Conservation (phyloP, 179 eudicot species). For the Spinacia oleracea region DNA sequence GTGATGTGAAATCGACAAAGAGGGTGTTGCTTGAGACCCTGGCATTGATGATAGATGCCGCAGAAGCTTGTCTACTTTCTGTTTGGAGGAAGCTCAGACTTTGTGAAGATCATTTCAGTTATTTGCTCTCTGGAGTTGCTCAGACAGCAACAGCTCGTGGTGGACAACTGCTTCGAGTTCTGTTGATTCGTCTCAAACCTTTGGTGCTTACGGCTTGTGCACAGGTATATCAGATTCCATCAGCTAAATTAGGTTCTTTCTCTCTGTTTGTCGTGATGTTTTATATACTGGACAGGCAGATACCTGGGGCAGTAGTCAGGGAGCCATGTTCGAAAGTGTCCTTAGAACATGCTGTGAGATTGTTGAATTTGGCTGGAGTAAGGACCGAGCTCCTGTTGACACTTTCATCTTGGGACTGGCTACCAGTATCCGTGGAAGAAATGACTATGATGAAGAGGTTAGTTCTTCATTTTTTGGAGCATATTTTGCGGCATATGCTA, state of each 20-base stretch:
- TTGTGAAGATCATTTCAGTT: constrained; percentile 88
- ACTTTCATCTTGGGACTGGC: constrained; percentile 91
- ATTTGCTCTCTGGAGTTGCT: constrained; percentile 78
- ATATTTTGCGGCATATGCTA: background rate
- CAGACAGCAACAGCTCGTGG: constrained; percentile 78
- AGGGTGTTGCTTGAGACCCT: constrained; percentile 69
- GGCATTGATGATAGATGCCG: constrained; percentile 73
- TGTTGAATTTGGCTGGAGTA: constrained; percentile 84
- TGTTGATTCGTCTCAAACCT: constrained; percentile 87
- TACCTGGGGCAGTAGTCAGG: constrained; percentile 74
- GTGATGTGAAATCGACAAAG: constrained; percentile 78
- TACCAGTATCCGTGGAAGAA: constrained; percentile 76
- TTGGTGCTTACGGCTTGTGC: constrained; percentile 81
- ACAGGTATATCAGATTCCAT: constrained; percentile 52
- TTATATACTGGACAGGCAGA: constrained; percentile 69
- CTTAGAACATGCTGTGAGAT: constrained; percentile 80
- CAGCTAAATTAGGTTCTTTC: background rate
- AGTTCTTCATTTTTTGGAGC: constrained; percentile 21
- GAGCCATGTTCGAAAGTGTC: constrained; percentile 85
- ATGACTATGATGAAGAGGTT: constrained; percentile 91
- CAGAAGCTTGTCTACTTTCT: constrained; percentile 79
- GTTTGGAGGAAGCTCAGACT: constrained; percentile 85
- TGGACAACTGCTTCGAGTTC: constrained; percentile 79
- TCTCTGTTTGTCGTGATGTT: constrained; percentile 30
- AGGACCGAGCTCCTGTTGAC: constrained; percentile 85